Evolutionary conservation across 2,329 filamentous ascomycete species (phyloP).

Genomic region (Penicillium sclerotiorum): DNA sequence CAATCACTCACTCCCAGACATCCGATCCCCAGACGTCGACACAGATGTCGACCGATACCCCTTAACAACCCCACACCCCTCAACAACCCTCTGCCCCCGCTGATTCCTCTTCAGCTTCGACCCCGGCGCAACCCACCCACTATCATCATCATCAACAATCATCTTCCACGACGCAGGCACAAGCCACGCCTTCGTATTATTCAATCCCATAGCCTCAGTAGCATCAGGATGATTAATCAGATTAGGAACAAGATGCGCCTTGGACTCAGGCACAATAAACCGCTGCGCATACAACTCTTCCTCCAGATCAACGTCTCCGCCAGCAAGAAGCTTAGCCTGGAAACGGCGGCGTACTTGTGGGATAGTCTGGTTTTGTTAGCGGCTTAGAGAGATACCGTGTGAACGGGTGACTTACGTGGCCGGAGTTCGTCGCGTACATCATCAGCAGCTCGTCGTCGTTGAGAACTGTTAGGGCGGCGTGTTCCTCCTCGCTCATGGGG

Average conservation of each 20-base stretch:
- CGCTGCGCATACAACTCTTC: slow-evolving; percentile 31
- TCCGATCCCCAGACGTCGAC: slow-evolving; percentile 5
- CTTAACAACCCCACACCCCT: too few species aligned
- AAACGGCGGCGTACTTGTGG: slow-evolving; percentile 43
- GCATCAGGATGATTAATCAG: neutral
- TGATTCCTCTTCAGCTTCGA: too few species aligned
- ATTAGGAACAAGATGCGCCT: slow-evolving; percentile 11
- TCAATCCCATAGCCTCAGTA: slow-evolving; percentile 11
- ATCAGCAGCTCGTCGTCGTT: slow-evolving; percentile 44
- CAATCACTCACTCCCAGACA: neutral
- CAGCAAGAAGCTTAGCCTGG: slow-evolving; percentile 36
- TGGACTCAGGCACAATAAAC: slow-evolving; percentile 26
- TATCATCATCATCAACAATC: slow-evolving; percentile 17
- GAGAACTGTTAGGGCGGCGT: slow-evolving; percentile 42
- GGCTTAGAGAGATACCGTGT: neutral
- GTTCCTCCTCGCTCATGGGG: slow-evolving; percentile 34
- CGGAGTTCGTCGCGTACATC: slow-evolving; percentile 42
- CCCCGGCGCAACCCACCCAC: slow-evolving; percentile 11
- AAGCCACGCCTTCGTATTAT: slow-evolving; percentile 13
- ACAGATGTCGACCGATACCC: slow-evolving; percentile 5
- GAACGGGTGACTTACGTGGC: slow-evolving; percentile 32
- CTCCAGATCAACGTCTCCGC: slow-evolving; percentile 29
- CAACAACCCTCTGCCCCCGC: too few species aligned
- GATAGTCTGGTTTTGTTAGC: slow-evolving; percentile 34
- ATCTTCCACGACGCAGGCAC: slow-evolving; percentile 18